These are phyloP conservation scores for Aspergillus sp. DNA, from an alignment of 2,329 filamentous ascomycete species.

Conservation along the genomic window DNA sequence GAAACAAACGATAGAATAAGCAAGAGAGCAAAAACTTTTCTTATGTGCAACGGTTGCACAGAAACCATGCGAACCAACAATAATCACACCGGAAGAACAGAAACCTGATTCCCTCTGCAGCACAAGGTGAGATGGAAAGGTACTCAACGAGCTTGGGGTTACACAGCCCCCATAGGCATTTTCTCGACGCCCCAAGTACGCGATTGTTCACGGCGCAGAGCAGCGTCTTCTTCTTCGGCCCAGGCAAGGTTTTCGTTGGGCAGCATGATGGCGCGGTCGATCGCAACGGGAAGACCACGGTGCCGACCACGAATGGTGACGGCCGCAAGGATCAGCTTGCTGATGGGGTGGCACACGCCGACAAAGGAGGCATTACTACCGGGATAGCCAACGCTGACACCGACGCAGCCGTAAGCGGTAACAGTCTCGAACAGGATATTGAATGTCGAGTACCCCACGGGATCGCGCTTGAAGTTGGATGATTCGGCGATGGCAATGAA, in stretches of 20 bases:
- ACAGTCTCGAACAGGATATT: slow-evolving; percentile 54
- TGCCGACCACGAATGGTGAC: slow-evolving; percentile 60
- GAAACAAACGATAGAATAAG: not conserved
- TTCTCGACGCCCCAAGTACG: slow-evolving; percentile 22
- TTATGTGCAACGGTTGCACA: not conserved
- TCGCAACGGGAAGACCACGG: slow-evolving; percentile 56
- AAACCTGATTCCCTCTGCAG: too few relatives aligned
- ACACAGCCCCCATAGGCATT: slow-evolving; percentile 28
- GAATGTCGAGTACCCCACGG: slow-evolving; percentile 57
- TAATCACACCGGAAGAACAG: too few relatives aligned
- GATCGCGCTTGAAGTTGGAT: slow-evolving; percentile 52
- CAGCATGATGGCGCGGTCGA: slow-evolving; percentile 53
- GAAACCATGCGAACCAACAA: not conserved
- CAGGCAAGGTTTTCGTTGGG: slow-evolving; percentile 40
- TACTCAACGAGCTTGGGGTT: not conserved
- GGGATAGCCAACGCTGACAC: slow-evolving; percentile 58
- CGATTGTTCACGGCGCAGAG: slow-evolving; percentile 28
- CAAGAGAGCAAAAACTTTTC: not conserved
- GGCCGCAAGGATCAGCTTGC: slow-evolving; percentile 58
- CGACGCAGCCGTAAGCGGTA: slow-evolving; percentile 61
- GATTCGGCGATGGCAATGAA: slow-evolving; percentile 62
- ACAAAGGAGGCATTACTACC: slow-evolving; percentile 55
- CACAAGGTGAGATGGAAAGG: too few relatives aligned
- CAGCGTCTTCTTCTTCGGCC: slow-evolving; percentile 45
- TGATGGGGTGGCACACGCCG: slow-evolving; percentile 54